Evolutionary conservation across 768 basidiomycete species (phyloP).

Genomic region (Calocybe gangraenosa): DNA sequence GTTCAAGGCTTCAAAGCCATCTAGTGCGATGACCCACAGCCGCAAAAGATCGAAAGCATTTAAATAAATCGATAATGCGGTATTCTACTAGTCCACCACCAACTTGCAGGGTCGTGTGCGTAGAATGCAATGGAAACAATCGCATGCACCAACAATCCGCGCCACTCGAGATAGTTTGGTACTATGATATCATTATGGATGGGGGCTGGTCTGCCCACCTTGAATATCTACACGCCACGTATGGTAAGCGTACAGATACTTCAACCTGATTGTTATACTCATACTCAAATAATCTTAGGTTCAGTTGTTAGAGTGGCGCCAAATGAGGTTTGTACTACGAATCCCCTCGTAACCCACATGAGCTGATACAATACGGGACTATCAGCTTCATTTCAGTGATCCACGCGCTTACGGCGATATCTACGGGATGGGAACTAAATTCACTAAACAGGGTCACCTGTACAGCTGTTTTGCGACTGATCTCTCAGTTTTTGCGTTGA

Average conservation of each 20-base stretch:
- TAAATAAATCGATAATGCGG: too few species aligned
- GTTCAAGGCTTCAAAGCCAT: too few species aligned
- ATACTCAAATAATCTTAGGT: slow-evolving; percentile 18
- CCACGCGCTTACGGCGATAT: slow-evolving; percentile 36
- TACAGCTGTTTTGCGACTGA: slow-evolving; percentile 35
- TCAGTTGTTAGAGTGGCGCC: slow-evolving; percentile 34
- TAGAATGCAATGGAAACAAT: too few species aligned
- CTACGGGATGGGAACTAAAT: slow-evolving; percentile 32
- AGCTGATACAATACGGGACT: slow-evolving; percentile 1
- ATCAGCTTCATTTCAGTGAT: slow-evolving; percentile 39
- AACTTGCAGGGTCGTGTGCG: too few species aligned
- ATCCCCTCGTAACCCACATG: too few species aligned
- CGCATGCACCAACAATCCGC: too few species aligned
- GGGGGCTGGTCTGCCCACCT: slow-evolving; percentile 35
- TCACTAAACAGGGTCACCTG: slow-evolving; percentile 30
- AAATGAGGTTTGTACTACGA: slow-evolving; percentile 31
- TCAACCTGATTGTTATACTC: not conserved
- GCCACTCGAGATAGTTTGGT: too few species aligned
- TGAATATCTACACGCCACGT: slow-evolving; percentile 28
- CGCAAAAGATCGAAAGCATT: too few species aligned
- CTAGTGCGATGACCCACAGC: too few species aligned
- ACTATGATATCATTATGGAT: slow-evolving; percentile 32
- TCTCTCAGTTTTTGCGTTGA: slow-evolving; percentile 31
- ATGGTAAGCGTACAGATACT: slow-evolving; percentile 23
- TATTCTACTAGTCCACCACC: too few species aligned